These are phyloP conservation scores for Yarrowia sp. DNA, from an alignment of 805 yeast species.

Conservation along the genomic window DNA sequence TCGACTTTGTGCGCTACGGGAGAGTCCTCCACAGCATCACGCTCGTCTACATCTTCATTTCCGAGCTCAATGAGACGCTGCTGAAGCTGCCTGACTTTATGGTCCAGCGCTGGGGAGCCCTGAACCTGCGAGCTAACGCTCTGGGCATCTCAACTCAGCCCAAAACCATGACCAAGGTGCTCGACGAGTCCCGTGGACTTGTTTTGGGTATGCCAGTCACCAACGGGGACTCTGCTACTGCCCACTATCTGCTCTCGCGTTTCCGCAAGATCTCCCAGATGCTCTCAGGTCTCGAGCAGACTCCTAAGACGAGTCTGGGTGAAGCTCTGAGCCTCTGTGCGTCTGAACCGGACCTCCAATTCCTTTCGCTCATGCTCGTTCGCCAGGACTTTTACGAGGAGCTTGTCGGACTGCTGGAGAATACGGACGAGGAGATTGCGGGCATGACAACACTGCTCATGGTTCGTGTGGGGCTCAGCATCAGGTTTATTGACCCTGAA, in stretches of 20 bases:
- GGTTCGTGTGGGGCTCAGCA: not conserved
- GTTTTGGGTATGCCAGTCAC: not conserved
- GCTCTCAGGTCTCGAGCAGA: not conserved
- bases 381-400: conserved; percentile 3
- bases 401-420: not conserved
- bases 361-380: not conserved
- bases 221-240: not conserved
- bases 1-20: conserved; percentile 21
- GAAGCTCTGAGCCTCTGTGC: not conserved
- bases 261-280: not conserved
- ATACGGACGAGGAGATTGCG: not conserved
- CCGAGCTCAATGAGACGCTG: conserved; percentile 1
- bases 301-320: not conserved
- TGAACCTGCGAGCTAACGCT: not conserved
- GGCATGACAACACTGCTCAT: conserved; percentile 2
- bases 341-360: not conserved
- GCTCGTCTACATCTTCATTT: not conserved
- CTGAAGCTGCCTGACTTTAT: not conserved
- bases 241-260: not conserved
- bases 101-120: conserved; percentile 7
- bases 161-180: not conserved
- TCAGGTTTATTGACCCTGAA: not conserved
- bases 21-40: conserved; percentile 16
- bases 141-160: not conserved
- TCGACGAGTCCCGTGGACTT: not conserved